Base-by-base conservation (phyloP, 805 yeast genomes). In the Candida ponderosae region DNA sequence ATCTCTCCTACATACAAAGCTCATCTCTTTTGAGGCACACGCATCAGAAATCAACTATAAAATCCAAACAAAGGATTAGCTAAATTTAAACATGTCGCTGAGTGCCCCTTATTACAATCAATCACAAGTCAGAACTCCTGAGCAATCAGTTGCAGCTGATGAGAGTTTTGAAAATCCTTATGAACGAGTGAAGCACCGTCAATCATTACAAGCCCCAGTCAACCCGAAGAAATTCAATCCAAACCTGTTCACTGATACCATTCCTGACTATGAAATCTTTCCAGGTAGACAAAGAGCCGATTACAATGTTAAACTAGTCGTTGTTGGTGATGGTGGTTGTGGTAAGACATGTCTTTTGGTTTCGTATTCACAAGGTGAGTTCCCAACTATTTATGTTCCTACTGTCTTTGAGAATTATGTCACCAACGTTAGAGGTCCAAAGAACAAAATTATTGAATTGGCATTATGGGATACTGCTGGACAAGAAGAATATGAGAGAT, bases 391-490 rank as follows among this genome's bases (percentile, higher is more conserved):
- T 8, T 82, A 87, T 53, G 82, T 83, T 6, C 95, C 95, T 1
- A 84, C 93, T 0, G 79, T 86, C 21, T 84, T 86, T 60, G 94
- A 84, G 46, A 84, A 82, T 57, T 82, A 82, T 54, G 76, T 77
- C 11, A 73, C 82, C 8, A 69, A 68, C 29, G 74, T 81, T 3
- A 57, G 53, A 28, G 64, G 70, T 2, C 63, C 72, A 0, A 71
- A 72, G 6, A 62, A 65, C 20, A 72, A 75, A 48, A 46, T 58
- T n/a, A 67, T 81, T 17, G 88, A 81, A 51, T 59, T 86, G 46
- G 84, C 86, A 1, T 58, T 85, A 23, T 85, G 94, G 94, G 96
- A 86, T 54, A 84, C 95, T 1, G 95, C 95, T 0, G 93, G 95
- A 4, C 93, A 84, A 59, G 94, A 85, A 58, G 93, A 83, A 56